Evolutionary conservation across 2,329 filamentous ascomycete genomes (phyloP).

Genomic region (Venturia pyrina): DNA sequence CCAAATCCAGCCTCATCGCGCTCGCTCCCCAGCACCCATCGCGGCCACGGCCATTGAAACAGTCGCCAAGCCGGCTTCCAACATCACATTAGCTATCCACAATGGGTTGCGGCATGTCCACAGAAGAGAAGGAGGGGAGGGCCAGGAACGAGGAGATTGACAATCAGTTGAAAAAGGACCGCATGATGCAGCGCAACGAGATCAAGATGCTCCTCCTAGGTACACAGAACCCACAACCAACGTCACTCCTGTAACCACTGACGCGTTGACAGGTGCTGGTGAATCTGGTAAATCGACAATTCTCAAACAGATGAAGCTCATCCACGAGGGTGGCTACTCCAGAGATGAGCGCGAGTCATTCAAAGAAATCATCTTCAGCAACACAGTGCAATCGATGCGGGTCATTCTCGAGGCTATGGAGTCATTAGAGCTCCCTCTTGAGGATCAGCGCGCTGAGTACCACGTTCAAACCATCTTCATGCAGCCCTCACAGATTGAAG

Average conservation of each 20-base stretch:
- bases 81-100: slow-evolving; percentile 39
- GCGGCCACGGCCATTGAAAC: background rate
- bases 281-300: slow-evolving; percentile 96
- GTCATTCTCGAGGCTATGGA: slow-evolving; percentile 62
- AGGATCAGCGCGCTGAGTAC: slow-evolving; percentile 89
- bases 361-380: slow-evolving; percentile 64
- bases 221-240: slow-evolving; percentile 39
- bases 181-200: slow-evolving; percentile 97
- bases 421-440: slow-evolving; percentile 66
- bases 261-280: slow-evolving; percentile 64
- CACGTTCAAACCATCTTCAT: slow-evolving; percentile 98
- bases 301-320: slow-evolving; percentile 97
- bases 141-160: slow-evolving; percentile 99
- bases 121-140: slow-evolving; percentile 99
- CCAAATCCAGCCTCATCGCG: background rate
- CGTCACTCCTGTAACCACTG: background rate
- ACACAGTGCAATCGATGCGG: slow-evolving; percentile 61
- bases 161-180: slow-evolving; percentile 96
- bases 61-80: background rate
- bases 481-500: slow-evolving; percentile 94
- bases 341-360: slow-evolving; percentile 69
- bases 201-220: slow-evolving; percentile 99
- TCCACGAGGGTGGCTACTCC: slow-evolving; percentile 97
- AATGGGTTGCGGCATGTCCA: slow-evolving; percentile 99
- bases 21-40: background rate